Base-by-base conservation (phyloP, 768 basidiomycete species). In the Auricularia sp. region DNA sequence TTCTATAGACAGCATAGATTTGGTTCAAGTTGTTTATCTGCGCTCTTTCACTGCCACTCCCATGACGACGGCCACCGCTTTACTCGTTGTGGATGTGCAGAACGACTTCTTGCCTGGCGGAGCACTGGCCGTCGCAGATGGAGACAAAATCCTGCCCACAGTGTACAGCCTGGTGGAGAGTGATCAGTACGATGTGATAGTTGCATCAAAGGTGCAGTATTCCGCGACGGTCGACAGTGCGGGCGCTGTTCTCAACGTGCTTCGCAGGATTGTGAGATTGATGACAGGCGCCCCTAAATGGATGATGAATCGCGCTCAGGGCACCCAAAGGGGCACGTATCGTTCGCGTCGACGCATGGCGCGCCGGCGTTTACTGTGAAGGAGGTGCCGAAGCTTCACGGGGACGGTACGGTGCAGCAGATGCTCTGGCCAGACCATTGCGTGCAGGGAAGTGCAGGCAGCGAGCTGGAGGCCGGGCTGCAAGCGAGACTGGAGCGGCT, bases 351-450 rank as follows among this genome's bases (percentile, higher is more conserved):
- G 67, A 70, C 76, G 42, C 78, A 89, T 77, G 14, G 77, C 72
- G 73, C 67, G 65, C 63, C 77, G 11, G 77, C 77, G n/a, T 80
- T 78, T 54, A 78, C 67, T 66, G 75, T 76, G 69, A 71, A 80
- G 71, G 7, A 67, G 65, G 71, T 78, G 51, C 74, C 71, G 65
- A 45, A 68, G 64, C 42, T 67, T 16, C 58, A 70, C 5, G 44
- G 65, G 45, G 64, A 64, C 6, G 63, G 64, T 54, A 75, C 76
- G 42, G 68, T 75, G 65, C 72, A 79, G 51, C 88, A 89, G 73
- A 80, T 83, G 34, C 75, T 93, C 37, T 94, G 92, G 92, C 91
- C 92, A 0, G 85, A 84, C 68, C 92, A 93, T 72, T 92, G 91
- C 69, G 81, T 92, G 29, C 82, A 81, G 63, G 78, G 78, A 0